These are phyloP conservation scores for Setaria italica DNA, from an alignment of 202 grass and related monocot genomes.

Conservation along the genomic window DNA sequence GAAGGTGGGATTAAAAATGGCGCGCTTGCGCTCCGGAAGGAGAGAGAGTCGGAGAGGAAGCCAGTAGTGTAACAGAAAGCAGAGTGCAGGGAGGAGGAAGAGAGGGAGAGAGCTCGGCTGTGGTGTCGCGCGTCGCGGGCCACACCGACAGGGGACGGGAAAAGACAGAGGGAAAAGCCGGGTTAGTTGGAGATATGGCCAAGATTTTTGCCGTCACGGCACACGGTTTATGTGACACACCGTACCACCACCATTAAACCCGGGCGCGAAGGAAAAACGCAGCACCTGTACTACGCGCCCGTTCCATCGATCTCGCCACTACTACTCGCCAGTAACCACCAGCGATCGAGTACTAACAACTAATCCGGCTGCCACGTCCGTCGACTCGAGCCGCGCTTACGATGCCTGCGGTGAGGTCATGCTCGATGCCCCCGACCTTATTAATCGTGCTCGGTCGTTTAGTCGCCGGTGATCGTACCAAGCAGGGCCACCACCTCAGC, in stretches of 20 bases:
- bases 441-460: neutral
- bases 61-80: neutral
- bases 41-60: neutral
- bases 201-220: conserved; percentile 39
- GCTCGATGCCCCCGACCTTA: neutral
- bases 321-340: neutral
- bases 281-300: neutral
- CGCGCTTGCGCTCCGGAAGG: neutral
- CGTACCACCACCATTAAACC: neutral
- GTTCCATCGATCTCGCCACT: neutral
- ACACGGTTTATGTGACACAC: conserved; percentile 4
- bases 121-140: neutral
- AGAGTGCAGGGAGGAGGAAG: neutral
- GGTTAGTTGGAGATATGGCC: conserved; percentile 47
- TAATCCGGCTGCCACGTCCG: neutral
- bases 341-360: too few species aligned
- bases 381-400: neutral
- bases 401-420: too few species aligned
- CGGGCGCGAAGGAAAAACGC: neutral
- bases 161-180: conserved; percentile 18
- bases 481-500: neutral
- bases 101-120: neutral
- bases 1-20: conserved; percentile 41
- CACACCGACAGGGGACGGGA: conserved; percentile 29
- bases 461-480: neutral